Evolutionary conservation across 2,329 filamentous ascomycete genomes (phyloP).

Genomic region (Cladosporium sp.): DNA sequence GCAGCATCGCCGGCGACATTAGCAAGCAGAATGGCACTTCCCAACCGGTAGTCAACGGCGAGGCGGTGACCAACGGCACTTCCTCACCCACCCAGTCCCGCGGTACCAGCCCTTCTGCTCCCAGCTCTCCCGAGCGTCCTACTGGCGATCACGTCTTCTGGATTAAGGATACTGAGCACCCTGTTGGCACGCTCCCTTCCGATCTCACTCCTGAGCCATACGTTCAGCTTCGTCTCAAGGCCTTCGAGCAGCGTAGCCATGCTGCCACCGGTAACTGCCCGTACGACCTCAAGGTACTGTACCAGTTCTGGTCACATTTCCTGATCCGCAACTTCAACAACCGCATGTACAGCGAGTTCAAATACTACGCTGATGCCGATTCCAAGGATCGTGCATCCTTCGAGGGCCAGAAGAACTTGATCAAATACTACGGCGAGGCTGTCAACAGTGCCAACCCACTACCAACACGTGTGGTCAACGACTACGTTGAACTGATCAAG

Average conservation of each 20-base stretch:
- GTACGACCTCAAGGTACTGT: slow-evolving; percentile 66
- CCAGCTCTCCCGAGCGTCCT: slow-evolving; percentile 25
- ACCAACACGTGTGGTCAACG: slow-evolving; percentile 54
- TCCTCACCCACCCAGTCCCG: slow-evolving; percentile 10
- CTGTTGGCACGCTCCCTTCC: slow-evolving; percentile 46
- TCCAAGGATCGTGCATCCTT: slow-evolving; percentile 53
- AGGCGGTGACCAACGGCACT: slow-evolving; percentile 33
- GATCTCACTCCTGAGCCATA: slow-evolving; percentile 54
- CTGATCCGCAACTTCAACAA: slow-evolving; percentile 73
- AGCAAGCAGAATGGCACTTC: slow-evolving; percentile 44
- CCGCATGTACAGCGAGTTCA: slow-evolving; percentile 75
- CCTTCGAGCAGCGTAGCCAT: slow-evolving; percentile 52
- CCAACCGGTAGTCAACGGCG: slow-evolving; percentile 41
- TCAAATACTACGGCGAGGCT: slow-evolving; percentile 66
- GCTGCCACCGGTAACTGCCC: slow-evolving; percentile 50
- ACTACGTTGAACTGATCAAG: slow-evolving; percentile 59
- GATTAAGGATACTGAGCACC: slow-evolving; percentile 52
- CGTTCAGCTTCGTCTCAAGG: slow-evolving; percentile 51
- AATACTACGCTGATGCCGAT: slow-evolving; percentile 67
- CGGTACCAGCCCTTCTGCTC: slow-evolving; percentile 12
- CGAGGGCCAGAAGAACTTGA: slow-evolving; percentile 62
- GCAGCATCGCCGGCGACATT: slow-evolving; percentile 53
- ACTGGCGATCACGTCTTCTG: slow-evolving; percentile 46
- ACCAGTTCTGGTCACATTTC: slow-evolving; percentile 75
- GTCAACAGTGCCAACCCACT: slow-evolving; percentile 55